These are phyloP conservation scores for Epichloe gansuensis DNA, from an alignment of 2,329 filamentous ascomycete species.

Conservation along the genomic window DNA sequence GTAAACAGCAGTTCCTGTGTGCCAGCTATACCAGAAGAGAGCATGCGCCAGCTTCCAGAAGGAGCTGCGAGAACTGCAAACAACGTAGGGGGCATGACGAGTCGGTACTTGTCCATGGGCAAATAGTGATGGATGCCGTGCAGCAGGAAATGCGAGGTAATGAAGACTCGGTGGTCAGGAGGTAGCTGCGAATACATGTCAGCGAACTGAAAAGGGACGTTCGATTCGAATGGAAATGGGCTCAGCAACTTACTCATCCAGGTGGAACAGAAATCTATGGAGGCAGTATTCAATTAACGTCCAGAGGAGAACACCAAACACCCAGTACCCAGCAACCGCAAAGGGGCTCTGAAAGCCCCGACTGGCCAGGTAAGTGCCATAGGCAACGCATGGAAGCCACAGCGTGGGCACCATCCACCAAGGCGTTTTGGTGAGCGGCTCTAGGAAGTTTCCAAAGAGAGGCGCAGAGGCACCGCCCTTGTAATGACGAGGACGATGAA, in stretches of 20 bases:
- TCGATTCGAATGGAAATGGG: neutral
- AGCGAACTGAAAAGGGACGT: constrained; percentile 13
- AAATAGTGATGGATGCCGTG: constrained; percentile 97
- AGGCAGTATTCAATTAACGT: constrained; percentile 79
- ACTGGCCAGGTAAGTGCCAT: constrained; percentile 55
- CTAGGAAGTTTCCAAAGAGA: constrained; percentile 95
- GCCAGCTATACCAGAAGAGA: constrained; percentile 77
- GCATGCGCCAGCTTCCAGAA: constrained; percentile 87
- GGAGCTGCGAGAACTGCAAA: constrained; percentile 69
- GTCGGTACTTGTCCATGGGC: constrained; percentile 95
- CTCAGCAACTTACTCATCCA: constrained; percentile 65
- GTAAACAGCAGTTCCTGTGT: constrained; percentile 64
- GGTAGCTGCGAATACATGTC: constrained; percentile 43
- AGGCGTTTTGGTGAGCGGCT: constrained; percentile 86
- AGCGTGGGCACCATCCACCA: constrained; percentile 82
- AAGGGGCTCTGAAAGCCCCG: constrained; percentile 42
- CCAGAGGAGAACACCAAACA: constrained; percentile 67
- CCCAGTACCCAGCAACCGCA: constrained; percentile 48
- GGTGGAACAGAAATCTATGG: constrained; percentile 86
- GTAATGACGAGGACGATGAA: constrained; percentile 92
- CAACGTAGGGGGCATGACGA: constrained; percentile 91
- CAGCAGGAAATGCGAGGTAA: constrained; percentile 84
- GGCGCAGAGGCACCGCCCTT: constrained; percentile 86
- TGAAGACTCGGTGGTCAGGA: constrained; percentile 79
- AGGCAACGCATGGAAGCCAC: constrained; percentile 73